phyloP scores from a whole-genome alignment of 176 grass and related monocot genomes.

The Areca catechu region DNA sequence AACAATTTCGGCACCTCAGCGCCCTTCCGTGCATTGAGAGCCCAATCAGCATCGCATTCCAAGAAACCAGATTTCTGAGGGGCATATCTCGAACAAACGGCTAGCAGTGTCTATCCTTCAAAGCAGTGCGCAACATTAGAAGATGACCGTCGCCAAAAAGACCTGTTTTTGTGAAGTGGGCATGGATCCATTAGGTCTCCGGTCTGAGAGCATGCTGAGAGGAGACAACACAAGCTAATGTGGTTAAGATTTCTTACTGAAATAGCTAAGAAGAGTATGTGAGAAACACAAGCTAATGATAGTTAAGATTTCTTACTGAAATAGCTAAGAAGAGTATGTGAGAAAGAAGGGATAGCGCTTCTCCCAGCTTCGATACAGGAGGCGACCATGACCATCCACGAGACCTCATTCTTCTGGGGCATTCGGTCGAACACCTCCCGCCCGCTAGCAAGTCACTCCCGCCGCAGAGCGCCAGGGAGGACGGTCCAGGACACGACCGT shows the following conservation, averaged over 20 bases:
- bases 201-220: conserved; percentile 18
- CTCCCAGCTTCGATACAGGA: conserved; percentile 10
- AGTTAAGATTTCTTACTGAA: conserved; percentile 18
- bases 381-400: conserved; percentile 8
- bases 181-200: conserved; percentile 22
- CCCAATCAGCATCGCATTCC: conserved; percentile 17
- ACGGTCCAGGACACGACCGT: conserved; percentile 13
- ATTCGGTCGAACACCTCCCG: conserved; percentile 12
- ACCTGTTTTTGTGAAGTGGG: conserved; percentile 13
- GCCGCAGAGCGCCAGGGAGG: background rate
- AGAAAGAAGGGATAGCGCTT: conserved; percentile 6
- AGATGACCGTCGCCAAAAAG: background rate
- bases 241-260: conserved; percentile 19
- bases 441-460: conserved; percentile 10
- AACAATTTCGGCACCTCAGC: conserved; percentile 8
- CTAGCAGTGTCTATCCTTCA: no score
- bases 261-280: background rate
- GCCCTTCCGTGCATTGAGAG: conserved; percentile 21
- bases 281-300: conserved; percentile 17
- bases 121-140: conserved; percentile 1
- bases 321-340: background rate
- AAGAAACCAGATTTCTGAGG: conserved; percentile 5
- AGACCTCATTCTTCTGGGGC: conserved; percentile 18
- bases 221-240: conserved; percentile 16
- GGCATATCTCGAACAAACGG: conserved; percentile 6